Base-by-base conservation (phyloP, 1,284 basidiomycete genomes). In the Malassezia vespertilionis region DNA sequence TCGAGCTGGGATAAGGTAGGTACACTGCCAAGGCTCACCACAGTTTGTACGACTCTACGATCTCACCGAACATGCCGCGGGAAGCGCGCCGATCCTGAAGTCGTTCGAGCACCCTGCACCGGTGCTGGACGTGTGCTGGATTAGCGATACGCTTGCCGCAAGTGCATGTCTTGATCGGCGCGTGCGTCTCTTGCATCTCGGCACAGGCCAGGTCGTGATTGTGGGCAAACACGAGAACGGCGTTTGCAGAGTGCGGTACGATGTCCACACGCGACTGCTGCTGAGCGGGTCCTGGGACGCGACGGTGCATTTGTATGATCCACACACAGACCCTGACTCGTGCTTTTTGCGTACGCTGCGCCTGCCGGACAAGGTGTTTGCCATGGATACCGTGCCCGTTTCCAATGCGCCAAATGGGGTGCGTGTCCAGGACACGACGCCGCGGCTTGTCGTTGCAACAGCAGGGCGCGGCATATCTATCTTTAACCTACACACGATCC, bases 121-220 rank as follows among this genome's bases (percentile, higher is more conserved):
- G 0, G 66, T 69, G 5, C 52, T 70, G 0, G 66, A 70, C n/a
- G 59, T 61, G 1, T 63, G 62, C 32, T 70, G 60, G 46, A 53
- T 70, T 36, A 52, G 36, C 17, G 47, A 55, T 17, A 24, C 24
- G 2, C 42, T 61, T 1, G 67, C 63, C 3, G 67, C 67, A 2
- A 60, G 57, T 14, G 67, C 54, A 0, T 35, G 57, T 7, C 40
- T 69, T 3, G 67, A 70, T 40, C 51, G 67, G 1, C 45, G 67
- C 8, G 57, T 70, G 0, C 39, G 67, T 0, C 39, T 70, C 39
- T 52, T 67, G 6, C 46, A 70, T 36, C 45, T 67, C 6, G 32
- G 36, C 5, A 59, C 55, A 0, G 61, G 63, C 7, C 57, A 60
- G 30, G 45, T 27, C 14, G 35, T 49, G 33, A 60, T 70, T 21